Conservation (phyloP, 345 rosid genomes). For the Populus ilicifolia region DNA sequence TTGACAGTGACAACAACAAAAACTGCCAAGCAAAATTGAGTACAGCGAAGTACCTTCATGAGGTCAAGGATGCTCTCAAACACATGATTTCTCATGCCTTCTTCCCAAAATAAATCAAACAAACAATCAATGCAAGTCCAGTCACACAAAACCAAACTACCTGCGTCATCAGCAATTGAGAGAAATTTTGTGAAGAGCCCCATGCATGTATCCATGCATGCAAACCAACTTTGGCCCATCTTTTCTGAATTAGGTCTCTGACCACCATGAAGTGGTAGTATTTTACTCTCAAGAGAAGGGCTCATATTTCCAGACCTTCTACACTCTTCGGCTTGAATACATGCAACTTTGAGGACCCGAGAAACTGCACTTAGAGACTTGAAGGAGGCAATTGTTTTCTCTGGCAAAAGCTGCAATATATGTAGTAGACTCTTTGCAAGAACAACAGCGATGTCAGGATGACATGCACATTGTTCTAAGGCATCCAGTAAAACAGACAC, state of each 20-base stretch:
- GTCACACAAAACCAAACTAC: constrained; percentile 52
- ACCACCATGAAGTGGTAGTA: constrained; percentile 24
- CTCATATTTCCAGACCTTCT: constrained; percentile 34
- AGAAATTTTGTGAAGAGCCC: constrained; percentile 57
- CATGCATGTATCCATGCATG: constrained; percentile 61
- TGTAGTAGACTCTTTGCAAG: constrained; percentile 65
- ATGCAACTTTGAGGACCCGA: constrained; percentile 73
- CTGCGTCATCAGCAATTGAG: constrained; percentile 54
- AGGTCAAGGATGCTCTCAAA: constrained; percentile 64
- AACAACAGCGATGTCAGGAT: constrained; percentile 56
- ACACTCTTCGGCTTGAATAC: constrained; percentile 64
- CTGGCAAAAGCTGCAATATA: constrained; percentile 59
- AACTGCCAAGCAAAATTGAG: not conserved
- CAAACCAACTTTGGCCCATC: constrained; percentile 43
- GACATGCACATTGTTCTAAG: constrained; percentile 73
- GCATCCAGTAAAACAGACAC: constrained; percentile 75
- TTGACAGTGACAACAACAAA: not conserved
- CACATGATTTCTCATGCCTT: constrained; percentile 53
- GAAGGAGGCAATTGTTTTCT: constrained; percentile 63
- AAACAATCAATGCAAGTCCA: constrained; percentile 63
- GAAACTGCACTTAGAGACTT: constrained; percentile 64
- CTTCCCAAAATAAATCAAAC: constrained; percentile 92
- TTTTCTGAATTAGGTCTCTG: constrained; percentile 33
- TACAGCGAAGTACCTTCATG: constrained; percentile 60
- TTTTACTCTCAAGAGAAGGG: constrained; percentile 29